Evolutionary conservation across 306 rosid genomes (phyloP).

Genomic region (Mucuna pruriens): DNA sequence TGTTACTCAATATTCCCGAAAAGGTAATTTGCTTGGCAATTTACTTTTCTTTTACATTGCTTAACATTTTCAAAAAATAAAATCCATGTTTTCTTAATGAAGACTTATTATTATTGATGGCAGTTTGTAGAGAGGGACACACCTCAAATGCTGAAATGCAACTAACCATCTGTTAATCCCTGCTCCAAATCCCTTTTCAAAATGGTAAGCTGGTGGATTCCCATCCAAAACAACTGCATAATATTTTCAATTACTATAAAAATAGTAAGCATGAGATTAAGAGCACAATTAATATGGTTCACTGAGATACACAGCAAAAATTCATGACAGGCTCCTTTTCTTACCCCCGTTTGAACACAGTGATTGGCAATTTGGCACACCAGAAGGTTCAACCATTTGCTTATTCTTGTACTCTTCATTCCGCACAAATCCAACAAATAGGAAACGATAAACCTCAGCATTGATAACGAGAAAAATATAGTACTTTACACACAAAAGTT

Average conservation of each 20-base stretch:
- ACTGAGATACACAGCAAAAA: neutral
- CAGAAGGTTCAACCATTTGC: conserved; percentile 54
- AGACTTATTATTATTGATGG: too few relatives aligned
- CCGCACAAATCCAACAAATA: conserved; percentile 48
- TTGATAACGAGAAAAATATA: too few relatives aligned
- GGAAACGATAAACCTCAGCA: neutral
- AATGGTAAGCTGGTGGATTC: conserved; percentile 91
- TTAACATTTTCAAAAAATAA: conserved; percentile 53
- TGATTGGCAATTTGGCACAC: too few relatives aligned
- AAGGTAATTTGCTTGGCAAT: conserved; percentile 68
- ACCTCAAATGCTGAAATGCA: conserved; percentile 84
- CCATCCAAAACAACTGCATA: conserved; percentile 90
- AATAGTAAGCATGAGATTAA: neutral
- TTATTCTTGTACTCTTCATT: conserved; percentile 55
- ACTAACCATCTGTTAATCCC: conserved; percentile 83
- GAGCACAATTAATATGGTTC: neutral
- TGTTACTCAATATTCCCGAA: conserved; percentile 71
- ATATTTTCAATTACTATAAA: conserved; percentile 1
- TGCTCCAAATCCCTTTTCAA: conserved; percentile 65
- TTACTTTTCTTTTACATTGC: neutral
- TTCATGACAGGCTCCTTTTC: conserved; percentile 85
- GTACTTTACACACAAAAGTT: too few relatives aligned
- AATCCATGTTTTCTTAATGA: neutral
- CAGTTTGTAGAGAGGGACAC: conserved; percentile 42
- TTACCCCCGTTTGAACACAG: conserved; percentile 62